Evolutionary conservation across 192 early-diverging fungal species (phyloP), one percentile per base, ranked within the genome.

Genomic region (Coemansia sp.): DNA sequence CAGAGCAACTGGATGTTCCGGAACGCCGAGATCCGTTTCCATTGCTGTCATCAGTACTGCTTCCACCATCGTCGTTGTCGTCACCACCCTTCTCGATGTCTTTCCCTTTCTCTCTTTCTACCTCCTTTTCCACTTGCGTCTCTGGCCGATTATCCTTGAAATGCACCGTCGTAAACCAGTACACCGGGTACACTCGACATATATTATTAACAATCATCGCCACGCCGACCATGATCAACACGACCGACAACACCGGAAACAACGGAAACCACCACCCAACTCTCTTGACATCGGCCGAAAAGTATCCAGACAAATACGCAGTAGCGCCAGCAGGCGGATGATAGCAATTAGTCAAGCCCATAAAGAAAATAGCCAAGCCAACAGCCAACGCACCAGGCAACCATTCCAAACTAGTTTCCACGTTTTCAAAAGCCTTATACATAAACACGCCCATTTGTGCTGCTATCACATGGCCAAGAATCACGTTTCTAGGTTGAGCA

Each of bases 251-350:
- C 20, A 82, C 71, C 52, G 80, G 80, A 29, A 67, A 82, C 25
- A 82, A 36, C 17, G 75, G 71, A n/a, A 66, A 82, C 80, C 80
- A 82, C 80, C 80, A 82, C 1, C 75, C 67, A 5, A 82, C 80
- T 0, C 61, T 12, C 29, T 67, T 56, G 1, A 73, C 60, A 22
- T 67, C 68, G 0, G 71, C 31, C 30, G 65, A 56, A 20, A 56
- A 70, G 14, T 61, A 71, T 0, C 74, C 80, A 11, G 64, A 75
- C 12, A 82, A 36, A 54, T 71, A 74, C 34, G 80, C 80, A 0
- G 80, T 77, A 2, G 80, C 80, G 18, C 80, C 80, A 2, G 75
- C 80, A 30, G 80, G 80, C 48, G 80, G 80, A 36, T 82, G 80
- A 16, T 76, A 77, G 65, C 75, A 77, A 25, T 74, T 77, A 0